Base-by-base conservation (phyloP, 768 basidiomycete species). In the Psilocybe azurescens region DNA sequence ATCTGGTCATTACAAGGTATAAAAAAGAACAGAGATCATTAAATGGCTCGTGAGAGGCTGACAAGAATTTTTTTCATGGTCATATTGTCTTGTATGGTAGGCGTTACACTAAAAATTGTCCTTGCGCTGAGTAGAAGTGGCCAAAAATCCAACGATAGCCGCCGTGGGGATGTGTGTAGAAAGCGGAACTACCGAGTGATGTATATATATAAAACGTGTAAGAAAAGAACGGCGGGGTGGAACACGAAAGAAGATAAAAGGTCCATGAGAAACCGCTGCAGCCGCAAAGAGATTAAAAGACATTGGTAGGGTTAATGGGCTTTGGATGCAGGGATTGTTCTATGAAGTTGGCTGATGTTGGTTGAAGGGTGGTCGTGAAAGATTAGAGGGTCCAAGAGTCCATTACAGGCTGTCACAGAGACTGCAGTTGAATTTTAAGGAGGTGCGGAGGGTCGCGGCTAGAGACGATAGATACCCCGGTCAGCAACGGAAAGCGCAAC, bases 381-480 rank as follows among this genome's bases (percentile, higher is more conserved):
- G 70, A 76, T 59, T 56, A 56, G 46, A 58, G 56, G 33, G 47
- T 58, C 32, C 39, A 28, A 47, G 72, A 76, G 74, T 80, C 74
- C 73, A 72, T 82, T 84, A 89, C 75, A 89, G 75, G 77, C 74
- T 84, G 74, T 88, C 80, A 74, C 90, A 92, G 70, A 92, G 73
- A 44, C 85, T 77, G 79, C 90, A 92, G 61, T 83, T 75, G 69
- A 90, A 74, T 67, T 83, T 81, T 70, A 93, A 70, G 63, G 76
- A 80, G 65, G 80, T 80, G 61, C 84, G 86, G 80, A 94, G 84
- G 53, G 85, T 75, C 64, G 78, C 81, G 67, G 89, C 90, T 91
- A 66, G 16, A 61, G 60, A 54, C 55, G 56, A 38, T 29, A 46
- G 24, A 16, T 7, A 52, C 2, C 24, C 24, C 11, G n/a, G 51